Evolutionary conservation across 2,329 filamentous ascomycete species (phyloP).

Genomic region (Microcyclosporella mali): DNA sequence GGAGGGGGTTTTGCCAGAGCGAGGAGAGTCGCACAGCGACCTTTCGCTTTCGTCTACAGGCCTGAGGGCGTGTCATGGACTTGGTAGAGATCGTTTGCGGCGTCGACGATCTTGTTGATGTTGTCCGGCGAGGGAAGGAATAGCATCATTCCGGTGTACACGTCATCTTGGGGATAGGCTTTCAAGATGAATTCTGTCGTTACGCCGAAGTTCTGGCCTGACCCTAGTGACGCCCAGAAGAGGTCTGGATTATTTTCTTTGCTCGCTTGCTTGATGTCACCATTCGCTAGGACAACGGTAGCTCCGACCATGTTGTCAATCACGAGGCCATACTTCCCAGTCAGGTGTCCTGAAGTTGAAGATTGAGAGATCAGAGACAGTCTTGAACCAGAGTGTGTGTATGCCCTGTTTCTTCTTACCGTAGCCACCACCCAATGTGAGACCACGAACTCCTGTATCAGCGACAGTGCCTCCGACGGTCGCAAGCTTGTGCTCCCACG

Average conservation of each 20-base stretch:
- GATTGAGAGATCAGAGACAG: no score
- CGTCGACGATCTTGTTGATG: conserved; percentile 15
- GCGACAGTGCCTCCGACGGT: conserved; percentile 58
- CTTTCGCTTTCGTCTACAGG: conserved; percentile 14
- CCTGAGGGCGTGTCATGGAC: conserved; percentile 12
- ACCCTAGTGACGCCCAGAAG: conserved; percentile 45
- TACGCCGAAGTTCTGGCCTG: conserved; percentile 43
- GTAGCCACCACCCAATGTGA: conserved; percentile 42
- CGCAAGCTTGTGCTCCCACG: conserved; percentile 47
- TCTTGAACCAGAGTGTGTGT: conserved; percentile 12
- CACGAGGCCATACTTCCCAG: conserved; percentile 48
- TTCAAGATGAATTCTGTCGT: conserved; percentile 41
- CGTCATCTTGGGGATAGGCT: conserved; percentile 28
- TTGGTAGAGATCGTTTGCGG: conserved; percentile 20
- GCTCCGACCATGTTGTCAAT: conserved; percentile 45
- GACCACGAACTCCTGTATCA: conserved; percentile 56
- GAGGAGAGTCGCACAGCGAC: conserved; percentile 14
- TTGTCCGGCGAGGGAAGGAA: conserved; percentile 26
- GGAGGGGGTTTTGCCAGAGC: conserved; percentile 21
- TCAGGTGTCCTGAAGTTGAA: conserved; percentile 36
- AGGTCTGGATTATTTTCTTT: conserved; percentile 42
- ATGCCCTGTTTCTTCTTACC: conserved; percentile 24
- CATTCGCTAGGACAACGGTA: conserved; percentile 38
- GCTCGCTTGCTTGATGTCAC: conserved; percentile 35
- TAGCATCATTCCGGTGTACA: conserved; percentile 34